A percentile compares a stretch with the other conserved stretches of the same genome.
Conservation (phyloP, 108 stramenopile genomes). For the Skeletonema costatum region DNA sequence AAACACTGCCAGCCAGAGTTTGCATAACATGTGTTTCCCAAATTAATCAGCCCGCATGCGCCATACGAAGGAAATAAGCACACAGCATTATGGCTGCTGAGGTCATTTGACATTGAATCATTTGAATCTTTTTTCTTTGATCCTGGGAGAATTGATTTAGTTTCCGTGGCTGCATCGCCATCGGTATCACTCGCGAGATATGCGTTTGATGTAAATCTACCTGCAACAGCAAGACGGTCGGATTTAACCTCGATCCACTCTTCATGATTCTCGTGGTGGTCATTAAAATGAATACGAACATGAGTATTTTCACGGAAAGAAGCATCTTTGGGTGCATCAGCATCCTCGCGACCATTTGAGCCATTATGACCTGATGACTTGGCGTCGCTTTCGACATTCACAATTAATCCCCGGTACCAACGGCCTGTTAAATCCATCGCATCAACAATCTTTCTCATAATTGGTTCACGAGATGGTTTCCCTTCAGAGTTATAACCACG, state of each 20-base stretch:
- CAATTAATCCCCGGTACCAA: constrained; percentile 79
- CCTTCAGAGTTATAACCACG: constrained; percentile 66
- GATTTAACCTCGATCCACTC: constrained; percentile 89
- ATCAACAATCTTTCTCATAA: constrained; percentile 56
- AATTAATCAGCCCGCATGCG: constrained; percentile 82
- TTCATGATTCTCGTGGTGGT: constrained; percentile 63
- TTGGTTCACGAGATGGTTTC: constrained; percentile 33
- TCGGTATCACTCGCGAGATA: constrained; percentile 34
- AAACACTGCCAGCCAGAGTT: constrained; percentile 96
- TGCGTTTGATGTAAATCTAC: constrained; percentile 66
- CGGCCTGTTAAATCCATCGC: constrained; percentile 83
- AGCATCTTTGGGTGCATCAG: constrained; percentile 8
- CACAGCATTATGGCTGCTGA: constrained; percentile 47
- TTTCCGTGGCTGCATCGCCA: constrained; percentile 29
- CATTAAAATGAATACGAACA: constrained; percentile 76
- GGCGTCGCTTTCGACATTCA: constrained; percentile 45
- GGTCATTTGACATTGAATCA: constrained; percentile 14
- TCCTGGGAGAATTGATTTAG: constrained; percentile 44
- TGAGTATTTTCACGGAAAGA: constrained; percentile 47
- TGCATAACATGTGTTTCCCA: constrained; percentile 97
- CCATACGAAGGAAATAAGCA: constrained; percentile 86
- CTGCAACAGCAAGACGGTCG: constrained; percentile 77
- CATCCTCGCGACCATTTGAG: background rate
- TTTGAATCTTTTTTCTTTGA: constrained; percentile 49
- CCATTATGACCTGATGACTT: constrained; percentile 22